Percentiles rank a stretch among this genome's conserved stretches.
Conservation (phyloP, 2,329 filamentous ascomycete species). For the Madurella mycetomatis region DNA sequence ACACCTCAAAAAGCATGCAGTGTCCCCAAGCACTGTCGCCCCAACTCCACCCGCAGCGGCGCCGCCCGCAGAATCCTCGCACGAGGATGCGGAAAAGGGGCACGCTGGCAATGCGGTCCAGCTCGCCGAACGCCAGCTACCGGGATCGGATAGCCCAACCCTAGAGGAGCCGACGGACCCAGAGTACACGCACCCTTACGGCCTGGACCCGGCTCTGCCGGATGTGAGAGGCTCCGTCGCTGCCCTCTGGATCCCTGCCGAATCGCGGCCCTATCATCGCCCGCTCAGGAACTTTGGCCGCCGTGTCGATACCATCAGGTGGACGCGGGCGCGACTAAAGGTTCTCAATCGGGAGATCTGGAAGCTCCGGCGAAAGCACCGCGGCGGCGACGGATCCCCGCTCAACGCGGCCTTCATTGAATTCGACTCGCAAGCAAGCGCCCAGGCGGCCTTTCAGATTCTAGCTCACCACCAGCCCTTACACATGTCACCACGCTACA, state of each 20-base stretch:
- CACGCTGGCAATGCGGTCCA: slow-evolving; percentile 12
- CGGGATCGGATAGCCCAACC: slow-evolving; percentile 16
- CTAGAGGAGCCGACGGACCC: slow-evolving; percentile 40
- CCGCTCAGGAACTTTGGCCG: slow-evolving; percentile 60
- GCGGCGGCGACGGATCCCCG: slow-evolving; percentile 57
- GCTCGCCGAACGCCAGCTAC: slow-evolving; percentile 18
- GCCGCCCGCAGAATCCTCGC: neutral
- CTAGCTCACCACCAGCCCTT: slow-evolving; percentile 75
- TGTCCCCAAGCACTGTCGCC: slow-evolving; percentile 1
- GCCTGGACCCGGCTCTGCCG: slow-evolving; percentile 27
- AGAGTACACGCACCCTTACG: slow-evolving; percentile 33
- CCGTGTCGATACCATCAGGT: slow-evolving; percentile 87
- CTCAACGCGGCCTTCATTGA: slow-evolving; percentile 86
- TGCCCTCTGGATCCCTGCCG: slow-evolving; percentile 61
- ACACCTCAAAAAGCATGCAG: slow-evolving; percentile 26
- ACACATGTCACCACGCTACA: slow-evolving; percentile 80
- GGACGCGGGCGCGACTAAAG: slow-evolving; percentile 64
- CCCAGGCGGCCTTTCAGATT: slow-evolving; percentile 79
- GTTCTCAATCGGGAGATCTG: slow-evolving; percentile 35
- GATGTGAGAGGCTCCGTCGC: slow-evolving; percentile 50
- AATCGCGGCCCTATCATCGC: slow-evolving; percentile 67
- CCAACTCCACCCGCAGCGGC: neutral
- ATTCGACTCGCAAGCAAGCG: slow-evolving; percentile 75
- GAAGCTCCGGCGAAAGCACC: slow-evolving; percentile 53
- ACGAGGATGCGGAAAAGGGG: slow-evolving; percentile 21